A percentile compares a stretch with the other conserved stretches of the same genome.
phyloP scores from a whole-genome alignment of 768 basidiomycete species.

The Leucocoprinus sp. region DNA sequence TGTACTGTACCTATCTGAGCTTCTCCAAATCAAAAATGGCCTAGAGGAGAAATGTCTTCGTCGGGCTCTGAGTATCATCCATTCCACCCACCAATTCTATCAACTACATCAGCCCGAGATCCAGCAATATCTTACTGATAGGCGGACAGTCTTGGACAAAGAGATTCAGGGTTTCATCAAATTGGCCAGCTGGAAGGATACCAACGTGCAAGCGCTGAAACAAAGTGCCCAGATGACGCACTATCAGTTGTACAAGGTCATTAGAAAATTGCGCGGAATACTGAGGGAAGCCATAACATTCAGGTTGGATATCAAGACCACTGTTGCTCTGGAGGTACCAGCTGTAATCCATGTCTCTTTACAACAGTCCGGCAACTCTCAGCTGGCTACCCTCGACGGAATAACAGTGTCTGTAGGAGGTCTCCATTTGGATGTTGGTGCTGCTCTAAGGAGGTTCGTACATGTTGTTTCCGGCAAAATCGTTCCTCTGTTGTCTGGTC shows the following conservation, averaged over 20 bases:
- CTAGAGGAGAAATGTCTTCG: conserved; percentile 27
- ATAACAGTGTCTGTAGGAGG: conserved; percentile 4
- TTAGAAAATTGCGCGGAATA: conserved; percentile 87
- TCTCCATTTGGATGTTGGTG: conserved; percentile 40
- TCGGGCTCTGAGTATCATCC: conserved; percentile 51
- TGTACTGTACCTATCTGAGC: conserved; percentile 34
- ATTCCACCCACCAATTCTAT: conserved; percentile 56
- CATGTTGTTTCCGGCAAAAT: conserved; percentile 35
- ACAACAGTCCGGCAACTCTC: neutral
- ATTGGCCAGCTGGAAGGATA: conserved; percentile 96
- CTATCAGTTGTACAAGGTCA: conserved; percentile 80
- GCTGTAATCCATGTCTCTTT: conserved; percentile 6
- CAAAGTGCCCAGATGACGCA: conserved; percentile 89
- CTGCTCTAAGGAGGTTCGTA: conserved; percentile 45
- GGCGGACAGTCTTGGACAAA: conserved; percentile 61
- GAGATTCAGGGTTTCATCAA: conserved; percentile 83
- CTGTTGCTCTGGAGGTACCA: conserved; percentile 29
- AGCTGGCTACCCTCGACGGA: neutral
- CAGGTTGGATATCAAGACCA: conserved; percentile 29
- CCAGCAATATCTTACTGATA: conserved; percentile 38
- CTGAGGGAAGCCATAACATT: conserved; percentile 61
- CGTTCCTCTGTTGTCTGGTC: conserved; percentile 30
- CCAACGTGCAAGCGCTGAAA: conserved; percentile 90
- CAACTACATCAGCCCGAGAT: conserved; percentile 47
- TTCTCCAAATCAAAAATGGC: conserved; percentile 25